phyloP scores from a whole-genome alignment of 2,329 filamentous ascomycete species.

The Pseudopyricularia javanii region DNA sequence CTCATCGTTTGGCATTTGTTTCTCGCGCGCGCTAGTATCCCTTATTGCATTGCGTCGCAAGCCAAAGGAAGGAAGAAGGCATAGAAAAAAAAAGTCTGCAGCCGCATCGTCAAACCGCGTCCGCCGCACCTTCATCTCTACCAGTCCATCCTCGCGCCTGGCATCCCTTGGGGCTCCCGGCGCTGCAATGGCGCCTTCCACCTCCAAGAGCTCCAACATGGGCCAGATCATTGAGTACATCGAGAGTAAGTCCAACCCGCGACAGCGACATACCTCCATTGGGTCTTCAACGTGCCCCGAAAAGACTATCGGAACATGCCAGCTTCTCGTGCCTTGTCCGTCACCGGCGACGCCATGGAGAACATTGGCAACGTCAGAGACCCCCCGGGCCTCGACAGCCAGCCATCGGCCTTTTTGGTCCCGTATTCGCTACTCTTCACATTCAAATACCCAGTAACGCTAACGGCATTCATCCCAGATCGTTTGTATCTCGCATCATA shows the following conservation, averaged over 20 bases:
- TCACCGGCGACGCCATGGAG: not conserved
- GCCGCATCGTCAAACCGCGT: no score
- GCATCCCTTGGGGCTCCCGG: not conserved
- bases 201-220: slow-evolving; percentile 43
- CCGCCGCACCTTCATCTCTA: not conserved
- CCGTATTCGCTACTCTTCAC: slow-evolving; percentile 11
- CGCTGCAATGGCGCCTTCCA: slow-evolving; percentile 35
- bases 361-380: not conserved
- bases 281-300: not conserved
- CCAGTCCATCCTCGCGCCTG: not conserved
- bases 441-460: slow-evolving; percentile 10
- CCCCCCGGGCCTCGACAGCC: not conserved
- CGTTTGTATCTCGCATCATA: slow-evolving; percentile 93
- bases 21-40: not conserved
- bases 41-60: not conserved
- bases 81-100: no score
- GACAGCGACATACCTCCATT: not conserved
- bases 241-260: slow-evolving; percentile 50
- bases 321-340: not conserved
- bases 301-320: not conserved
- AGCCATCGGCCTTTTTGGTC: not conserved
- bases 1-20: not conserved
- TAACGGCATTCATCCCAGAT: slow-evolving; percentile 47
- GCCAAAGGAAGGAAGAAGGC: not conserved
- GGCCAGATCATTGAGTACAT: slow-evolving; percentile 95